Conservation (phyloP, 2,329 filamentous ascomycete genomes). For the Biscogniauxia marginata region DNA sequence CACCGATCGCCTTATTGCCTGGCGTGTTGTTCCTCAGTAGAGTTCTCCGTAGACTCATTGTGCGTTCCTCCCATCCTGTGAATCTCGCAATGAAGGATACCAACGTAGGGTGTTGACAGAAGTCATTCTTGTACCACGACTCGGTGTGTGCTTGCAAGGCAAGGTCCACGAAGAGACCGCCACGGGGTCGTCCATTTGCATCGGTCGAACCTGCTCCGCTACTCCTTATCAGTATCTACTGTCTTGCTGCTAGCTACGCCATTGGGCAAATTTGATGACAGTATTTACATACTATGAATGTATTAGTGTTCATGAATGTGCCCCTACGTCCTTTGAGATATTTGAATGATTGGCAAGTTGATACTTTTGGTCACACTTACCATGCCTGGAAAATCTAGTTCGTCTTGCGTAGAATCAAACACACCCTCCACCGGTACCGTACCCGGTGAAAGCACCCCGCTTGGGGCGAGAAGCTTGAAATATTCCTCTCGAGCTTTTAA, state of each 20-base stretch:
- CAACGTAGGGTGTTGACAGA: slow-evolving; percentile 52
- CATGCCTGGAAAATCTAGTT: slow-evolving; percentile 35
- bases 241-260: background rate
- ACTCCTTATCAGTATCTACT: background rate
- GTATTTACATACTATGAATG: background rate
- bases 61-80: slow-evolving; percentile 52
- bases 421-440: slow-evolving; percentile 40
- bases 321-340: background rate
- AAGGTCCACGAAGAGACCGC: slow-evolving; percentile 38
- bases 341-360: slow-evolving; percentile 3
- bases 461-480: slow-evolving; percentile 38
- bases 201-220: slow-evolving; percentile 28
- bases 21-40: slow-evolving; percentile 57
- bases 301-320: background rate
- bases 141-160: slow-evolving; percentile 54
- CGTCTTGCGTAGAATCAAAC: slow-evolving; percentile 37
- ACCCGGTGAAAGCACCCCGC: slow-evolving; percentile 38
- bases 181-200: slow-evolving; percentile 29
- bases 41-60: slow-evolving; percentile 45
- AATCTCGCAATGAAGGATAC: slow-evolving; percentile 49
- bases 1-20: slow-evolving; percentile 55
- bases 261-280: background rate
- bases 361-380: slow-evolving; percentile 10
- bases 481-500: slow-evolving; percentile 40
- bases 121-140: slow-evolving; percentile 51